Evolutionary conservation across 169 alveolate species (phyloP).

Genomic region (Babesia divergens): DNA sequence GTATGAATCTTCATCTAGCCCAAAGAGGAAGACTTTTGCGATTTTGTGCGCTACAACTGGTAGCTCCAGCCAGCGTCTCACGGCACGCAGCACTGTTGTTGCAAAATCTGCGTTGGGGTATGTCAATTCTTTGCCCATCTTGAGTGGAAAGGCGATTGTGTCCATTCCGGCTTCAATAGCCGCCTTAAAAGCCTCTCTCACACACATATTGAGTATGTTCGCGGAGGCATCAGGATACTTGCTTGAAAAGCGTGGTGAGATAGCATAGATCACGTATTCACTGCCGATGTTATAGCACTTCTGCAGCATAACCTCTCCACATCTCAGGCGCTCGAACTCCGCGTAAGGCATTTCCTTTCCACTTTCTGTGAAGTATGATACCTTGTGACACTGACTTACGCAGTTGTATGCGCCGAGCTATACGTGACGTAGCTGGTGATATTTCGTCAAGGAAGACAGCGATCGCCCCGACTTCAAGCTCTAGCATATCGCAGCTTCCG

Average conservation of each 20-base stretch:
- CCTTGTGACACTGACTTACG: constrained; percentile 3
- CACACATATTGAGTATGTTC: constrained; percentile 43
- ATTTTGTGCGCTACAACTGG: constrained; percentile 40
- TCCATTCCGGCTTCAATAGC: constrained; percentile 49
- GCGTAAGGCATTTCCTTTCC: constrained; percentile 24
- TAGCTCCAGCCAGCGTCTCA: constrained; percentile 56
- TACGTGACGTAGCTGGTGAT: constrained; percentile 9
- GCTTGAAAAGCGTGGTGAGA: constrained; percentile 34
- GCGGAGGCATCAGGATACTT: constrained; percentile 64
- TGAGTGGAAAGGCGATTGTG: constrained; percentile 35
- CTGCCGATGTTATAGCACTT: constrained; percentile 55
- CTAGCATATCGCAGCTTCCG: constrained; percentile 39
- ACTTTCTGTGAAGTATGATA: constrained; percentile 17
- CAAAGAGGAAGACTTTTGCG: constrained; percentile 22
- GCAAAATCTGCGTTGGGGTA: constrained; percentile 36
- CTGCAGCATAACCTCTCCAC: constrained; percentile 38
- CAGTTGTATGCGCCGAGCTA: constrained; percentile 20
- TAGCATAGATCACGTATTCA: constrained; percentile 37
- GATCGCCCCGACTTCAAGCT: constrained; percentile 49
- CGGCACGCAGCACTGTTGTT: constrained; percentile 33
- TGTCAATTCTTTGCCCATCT: constrained; percentile 21
- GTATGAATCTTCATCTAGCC: constrained; percentile 10
- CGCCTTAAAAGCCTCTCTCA: constrained; percentile 33
- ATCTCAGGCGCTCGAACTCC: constrained; percentile 24
- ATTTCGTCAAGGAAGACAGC: constrained; percentile 55